phyloP scores from a whole-genome alignment of 208 protist species.

The Leptomonas pyrrhocoris region DNA sequence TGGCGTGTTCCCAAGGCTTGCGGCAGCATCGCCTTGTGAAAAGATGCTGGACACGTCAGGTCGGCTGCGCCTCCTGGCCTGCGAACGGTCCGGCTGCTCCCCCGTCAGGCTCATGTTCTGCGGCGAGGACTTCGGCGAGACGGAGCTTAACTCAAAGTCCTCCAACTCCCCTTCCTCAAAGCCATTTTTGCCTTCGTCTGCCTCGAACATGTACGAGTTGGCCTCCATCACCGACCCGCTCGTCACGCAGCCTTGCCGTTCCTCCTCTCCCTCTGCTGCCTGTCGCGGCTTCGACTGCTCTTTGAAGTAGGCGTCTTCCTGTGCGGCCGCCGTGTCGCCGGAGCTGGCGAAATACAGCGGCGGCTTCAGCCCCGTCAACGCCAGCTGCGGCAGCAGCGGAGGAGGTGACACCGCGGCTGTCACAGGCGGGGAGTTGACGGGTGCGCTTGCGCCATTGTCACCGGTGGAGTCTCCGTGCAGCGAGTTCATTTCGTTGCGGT shows the following conservation, averaged over 20 bases:
- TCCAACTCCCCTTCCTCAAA: slow-evolving; percentile 12
- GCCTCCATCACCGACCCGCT: slow-evolving; percentile 18
- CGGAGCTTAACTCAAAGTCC: slow-evolving; percentile 21
- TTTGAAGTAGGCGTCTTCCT: slow-evolving; percentile 39
- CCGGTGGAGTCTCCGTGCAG: background rate
- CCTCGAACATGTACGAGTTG: slow-evolving; percentile 21
- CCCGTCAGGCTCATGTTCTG: background rate
- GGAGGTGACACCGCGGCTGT: background rate
- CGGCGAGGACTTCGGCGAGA: slow-evolving; percentile 10
- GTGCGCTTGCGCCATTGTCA: background rate
- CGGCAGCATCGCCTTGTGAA: background rate
- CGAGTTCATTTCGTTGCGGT: background rate
- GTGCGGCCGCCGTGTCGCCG: slow-evolving; percentile 44
- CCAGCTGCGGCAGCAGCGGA: slow-evolving; percentile 36
- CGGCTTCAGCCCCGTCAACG: slow-evolving; percentile 36
- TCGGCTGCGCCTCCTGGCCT: background rate
- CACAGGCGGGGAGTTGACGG: background rate
- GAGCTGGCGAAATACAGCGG: slow-evolving; percentile 54
- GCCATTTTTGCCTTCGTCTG: slow-evolving; percentile 16
- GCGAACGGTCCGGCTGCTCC: background rate
- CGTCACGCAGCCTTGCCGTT: slow-evolving; percentile 10
- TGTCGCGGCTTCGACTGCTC: slow-evolving; percentile 29
- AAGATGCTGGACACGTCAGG: background rate
- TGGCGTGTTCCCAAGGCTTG: background rate
- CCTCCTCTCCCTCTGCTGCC: slow-evolving; percentile 4